Base-by-base conservation (phyloP, 2,329 filamentous ascomycete species). In the Neocucurbitaria cava region DNA sequence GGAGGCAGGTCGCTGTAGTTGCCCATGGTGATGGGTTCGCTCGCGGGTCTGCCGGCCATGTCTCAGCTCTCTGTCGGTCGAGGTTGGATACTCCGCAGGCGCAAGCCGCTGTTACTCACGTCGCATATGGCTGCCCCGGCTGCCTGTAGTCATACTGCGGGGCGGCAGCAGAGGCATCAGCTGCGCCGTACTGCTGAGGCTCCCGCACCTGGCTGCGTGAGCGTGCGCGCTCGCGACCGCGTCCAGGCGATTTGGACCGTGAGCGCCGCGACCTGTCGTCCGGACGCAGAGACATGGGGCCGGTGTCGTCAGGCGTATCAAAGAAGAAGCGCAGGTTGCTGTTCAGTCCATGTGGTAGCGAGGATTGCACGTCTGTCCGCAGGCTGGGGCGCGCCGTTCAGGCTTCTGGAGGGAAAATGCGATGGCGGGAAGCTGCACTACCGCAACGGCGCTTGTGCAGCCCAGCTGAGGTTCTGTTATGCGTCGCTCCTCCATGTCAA, bases 1-100 rank as follows among this genome's bases (percentile, higher is more conserved):
- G 77, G 78, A 24, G 78, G 78, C 9, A 79, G 70, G 56, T 81
- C 78, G 21, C 69, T 65, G 55, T 77, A 80, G 49, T 73, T 76
- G 46, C 78, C 78, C 76, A 79, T 79, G 44, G 76, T 78, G 30
- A 78, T 73, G 57, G 70, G 70, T 41, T 72, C 65, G 53, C 54
- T 61, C 30, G 54, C 52, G 23, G 64, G 63, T 63, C 71, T 75
- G 59, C 64, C 44, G 41, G 67, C 68, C 70, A 73, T 73, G 46
- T 66, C 59, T 73, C 65, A 72, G 71, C 61, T 56, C 30, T 48
- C 9, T 52, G 36, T 56, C 55, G 43, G 46, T 35, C 42, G 45
- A 17, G 40, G 41, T 36, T 46, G 40, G 44, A 54, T 30, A 43
- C 39, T 36, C 33, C 18, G 5, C 26, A 18, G 17, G 49, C 42